Base-by-base conservation (phyloP, 2,329 filamentous ascomycete genomes). In the Ascochyta lentis region DNA sequence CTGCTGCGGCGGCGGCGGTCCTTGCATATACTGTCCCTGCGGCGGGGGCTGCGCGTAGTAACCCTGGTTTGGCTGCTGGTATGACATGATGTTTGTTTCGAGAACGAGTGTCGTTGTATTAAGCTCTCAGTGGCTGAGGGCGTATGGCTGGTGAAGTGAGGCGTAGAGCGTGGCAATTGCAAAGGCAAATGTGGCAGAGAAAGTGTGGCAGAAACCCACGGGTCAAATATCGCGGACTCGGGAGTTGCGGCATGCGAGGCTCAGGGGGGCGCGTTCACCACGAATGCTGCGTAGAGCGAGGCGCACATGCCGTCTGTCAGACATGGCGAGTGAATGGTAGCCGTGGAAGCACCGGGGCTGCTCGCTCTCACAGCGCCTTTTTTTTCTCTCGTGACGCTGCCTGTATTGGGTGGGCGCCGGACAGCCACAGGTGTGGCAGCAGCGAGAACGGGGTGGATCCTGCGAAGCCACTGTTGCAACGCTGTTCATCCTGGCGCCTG, bases 41-140 rank as follows among this genome's bases (percentile, higher is more conserved):
- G 62, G 66, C 44, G 62, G 69, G 1, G 70, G 71, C 10, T 65
- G 62, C 13, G 64, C 65, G 49, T 71, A 70, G 49, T 68, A 66
- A 3, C 58, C 63, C 43, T 62, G 61, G 45, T 61, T 57, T 58
- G 61, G 60, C 29, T 52, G 58, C 37, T 62, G 56, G 47, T 64
- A 63, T 26, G 62, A 61, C 58, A 64, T 66, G 24, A 3, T 41
- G 10, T 23, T 6, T n/a, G 16, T 23, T 26, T 27, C 6, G 31
- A 29, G 41, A 23, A n/a, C 10, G 24, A 16, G 9, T 34, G 58
- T 53, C 29, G 58, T 63, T 56, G 53, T n/a, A 37, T 54, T 61
- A 58, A 43, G 49, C 26, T 34, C 43, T 22, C 16, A 13, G 22
- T 35, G 49, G 40, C 38, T 40, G 40, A 15, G 34, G 26, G n/a